A percentile compares a stretch with the other conserved stretches of the same genome.
These are phyloP conservation scores for Bipolaris sorokiniana DNA, from an alignment of 2,329 filamentous ascomycete species.

Conservation along the genomic window DNA sequence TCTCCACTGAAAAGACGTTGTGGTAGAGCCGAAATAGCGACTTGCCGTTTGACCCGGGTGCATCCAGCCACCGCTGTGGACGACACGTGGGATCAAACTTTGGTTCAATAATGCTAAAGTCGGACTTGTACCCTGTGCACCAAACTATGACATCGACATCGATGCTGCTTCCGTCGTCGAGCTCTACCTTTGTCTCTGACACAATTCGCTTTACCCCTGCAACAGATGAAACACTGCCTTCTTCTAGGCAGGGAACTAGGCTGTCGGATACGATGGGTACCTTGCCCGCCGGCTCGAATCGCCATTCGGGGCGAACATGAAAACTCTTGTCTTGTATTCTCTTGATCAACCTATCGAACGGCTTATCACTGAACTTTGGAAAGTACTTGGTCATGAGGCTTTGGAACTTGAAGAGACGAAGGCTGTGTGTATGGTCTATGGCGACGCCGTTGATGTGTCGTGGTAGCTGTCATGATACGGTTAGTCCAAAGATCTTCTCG, in stretches of 20 bases:
- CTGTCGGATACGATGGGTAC: conserved; percentile 30
- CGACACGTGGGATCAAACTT: conserved; percentile 28
- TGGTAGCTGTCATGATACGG: conserved; percentile 16
- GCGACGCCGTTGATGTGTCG: conserved; percentile 21
- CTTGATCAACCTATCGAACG: conserved; percentile 30
- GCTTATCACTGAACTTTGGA: conserved; percentile 20
- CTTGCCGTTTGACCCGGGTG: conserved; percentile 35
- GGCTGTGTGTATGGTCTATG: conserved; percentile 23
- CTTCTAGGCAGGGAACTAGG: conserved; percentile 23
- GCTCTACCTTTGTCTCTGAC: conserved; percentile 27
- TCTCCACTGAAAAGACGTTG: conserved; percentile 54
- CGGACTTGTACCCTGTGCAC: conserved; percentile 46
- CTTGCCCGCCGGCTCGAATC: conserved; percentile 26
- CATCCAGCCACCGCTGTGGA: conserved; percentile 21
- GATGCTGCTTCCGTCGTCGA: conserved; percentile 35
- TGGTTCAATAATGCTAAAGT: conserved; percentile 35
- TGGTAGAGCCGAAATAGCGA: conserved; percentile 50
- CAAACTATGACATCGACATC: conserved; percentile 47
- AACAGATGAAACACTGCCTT: conserved; percentile 24
- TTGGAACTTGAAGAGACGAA: conserved; percentile 22
- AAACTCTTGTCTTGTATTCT: conserved; percentile 30
- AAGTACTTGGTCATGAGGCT: conserved; percentile 19
- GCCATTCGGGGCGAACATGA: conserved; percentile 31
- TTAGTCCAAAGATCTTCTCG: not conserved
- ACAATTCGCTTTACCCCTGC: conserved; percentile 24